Conservation (phyloP, 441 rosid genomes). For the Euphorbia schlechtendalii region DNA sequence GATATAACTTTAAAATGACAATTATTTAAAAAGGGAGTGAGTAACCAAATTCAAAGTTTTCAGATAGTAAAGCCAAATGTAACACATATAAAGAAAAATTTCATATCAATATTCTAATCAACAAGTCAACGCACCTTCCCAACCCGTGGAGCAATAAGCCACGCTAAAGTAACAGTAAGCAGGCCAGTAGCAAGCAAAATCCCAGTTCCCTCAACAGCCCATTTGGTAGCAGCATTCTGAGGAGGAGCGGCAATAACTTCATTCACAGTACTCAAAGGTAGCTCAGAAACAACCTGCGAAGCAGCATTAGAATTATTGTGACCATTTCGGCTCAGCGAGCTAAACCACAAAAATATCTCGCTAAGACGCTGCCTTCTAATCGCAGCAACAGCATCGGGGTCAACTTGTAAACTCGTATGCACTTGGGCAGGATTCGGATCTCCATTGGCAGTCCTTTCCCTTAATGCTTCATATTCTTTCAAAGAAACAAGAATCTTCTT, state of each 20-base stretch:
- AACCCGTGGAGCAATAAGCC: slow-evolving; percentile 95
- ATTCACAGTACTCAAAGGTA: slow-evolving; percentile 35
- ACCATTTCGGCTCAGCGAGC: slow-evolving; percentile 40
- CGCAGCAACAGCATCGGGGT: slow-evolving; percentile 96
- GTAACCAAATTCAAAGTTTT: neutral
- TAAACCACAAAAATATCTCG: slow-evolving; percentile 85
- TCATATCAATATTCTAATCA: neutral
- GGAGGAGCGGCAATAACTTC: slow-evolving; percentile 43
- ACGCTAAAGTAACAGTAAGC: slow-evolving; percentile 80
- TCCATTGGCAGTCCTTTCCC: slow-evolving; percentile 77
- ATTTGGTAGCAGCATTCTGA: slow-evolving; percentile 70
- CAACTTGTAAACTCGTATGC: slow-evolving; percentile 41
- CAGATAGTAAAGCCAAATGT: neutral
- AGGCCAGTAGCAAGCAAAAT: slow-evolving; percentile 86
- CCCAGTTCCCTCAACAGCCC: slow-evolving; percentile 97
- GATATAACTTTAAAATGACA: too few species aligned
- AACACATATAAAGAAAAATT: neutral
- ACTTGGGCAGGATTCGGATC: slow-evolving; percentile 63
- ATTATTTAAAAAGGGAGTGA: too few species aligned
- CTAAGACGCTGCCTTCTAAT: slow-evolving; percentile 77
- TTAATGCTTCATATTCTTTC: slow-evolving; percentile 68
- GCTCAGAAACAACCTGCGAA: slow-evolving; percentile 58
- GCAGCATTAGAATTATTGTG: slow-evolving; percentile 30
- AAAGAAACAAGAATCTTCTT: slow-evolving; percentile 55
- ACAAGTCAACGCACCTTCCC: slow-evolving; percentile 57